These are phyloP conservation scores for Phytophthora hibernalis DNA, from an alignment of 352 stramenopile species.

Conservation along the genomic window DNA sequence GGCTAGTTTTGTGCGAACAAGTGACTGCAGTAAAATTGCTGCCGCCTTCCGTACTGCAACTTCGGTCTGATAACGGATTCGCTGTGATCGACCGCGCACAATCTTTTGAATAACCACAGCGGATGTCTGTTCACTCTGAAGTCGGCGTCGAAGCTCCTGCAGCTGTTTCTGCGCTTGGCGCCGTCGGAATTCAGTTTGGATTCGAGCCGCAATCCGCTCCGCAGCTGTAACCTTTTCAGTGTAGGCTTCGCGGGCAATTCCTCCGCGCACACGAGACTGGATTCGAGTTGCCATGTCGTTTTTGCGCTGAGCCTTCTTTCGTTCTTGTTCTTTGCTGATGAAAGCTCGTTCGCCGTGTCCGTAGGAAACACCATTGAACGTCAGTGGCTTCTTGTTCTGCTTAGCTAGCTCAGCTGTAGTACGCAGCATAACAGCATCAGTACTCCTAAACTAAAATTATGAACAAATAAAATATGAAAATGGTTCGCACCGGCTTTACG, in stretches of 20 bases:
- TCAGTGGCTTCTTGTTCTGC: conserved; percentile 47
- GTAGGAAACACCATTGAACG: conserved; percentile 43
- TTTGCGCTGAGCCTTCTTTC: conserved; percentile 34
- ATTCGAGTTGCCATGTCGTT: conserved; percentile 57
- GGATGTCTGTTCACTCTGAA: conserved; percentile 33
- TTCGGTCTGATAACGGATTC: conserved; percentile 40
- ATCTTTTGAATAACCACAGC: conserved; percentile 51
- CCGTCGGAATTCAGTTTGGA: conserved; percentile 47
- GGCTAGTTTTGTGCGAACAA: conserved; percentile 42
- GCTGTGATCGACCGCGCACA: conserved; percentile 42
- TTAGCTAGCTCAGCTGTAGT: conserved; percentile 41
- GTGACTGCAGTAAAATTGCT: conserved; percentile 45
- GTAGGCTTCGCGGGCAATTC: conserved; percentile 45
- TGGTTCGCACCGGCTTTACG: conserved; percentile 54
- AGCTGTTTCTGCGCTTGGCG: conserved; percentile 39
- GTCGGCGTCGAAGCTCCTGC: conserved; percentile 30
- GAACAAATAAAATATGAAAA: conserved; percentile 5
- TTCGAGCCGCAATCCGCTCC: conserved; percentile 37
- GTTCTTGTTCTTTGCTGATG: conserved; percentile 41
- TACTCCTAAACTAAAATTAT: neutral
- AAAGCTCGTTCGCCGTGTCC: conserved; percentile 29
- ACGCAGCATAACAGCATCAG: conserved; percentile 17
- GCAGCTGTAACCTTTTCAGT: conserved; percentile 32
- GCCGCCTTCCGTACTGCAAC: conserved; percentile 34
- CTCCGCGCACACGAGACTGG: conserved; percentile 49